A percentile compares a stretch with the other conserved stretches of the same genome.
Conservation (phyloP, 495 filamentous ascomycete species). For the Filosporella fistucella region DNA sequence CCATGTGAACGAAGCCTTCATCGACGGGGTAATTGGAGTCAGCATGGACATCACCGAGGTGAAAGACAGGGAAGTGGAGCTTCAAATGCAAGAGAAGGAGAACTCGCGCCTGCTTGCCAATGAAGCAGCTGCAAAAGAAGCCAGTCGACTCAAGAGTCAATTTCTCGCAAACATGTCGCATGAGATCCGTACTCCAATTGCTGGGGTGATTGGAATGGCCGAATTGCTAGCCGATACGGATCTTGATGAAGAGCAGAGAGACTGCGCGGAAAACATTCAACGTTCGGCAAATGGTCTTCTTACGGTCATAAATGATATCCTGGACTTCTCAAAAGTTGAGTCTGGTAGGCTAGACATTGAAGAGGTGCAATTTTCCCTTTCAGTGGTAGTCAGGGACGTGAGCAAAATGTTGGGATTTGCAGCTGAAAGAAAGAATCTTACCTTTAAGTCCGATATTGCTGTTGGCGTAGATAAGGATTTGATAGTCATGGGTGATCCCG, state of each 20-base stretch:
- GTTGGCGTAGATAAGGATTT: conserved; percentile 39
- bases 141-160: conserved; percentile 63
- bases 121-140: conserved; percentile 63
- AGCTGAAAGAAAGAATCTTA: conserved; percentile 53
- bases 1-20: conserved; percentile 34
- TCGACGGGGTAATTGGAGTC: conserved; percentile 64
- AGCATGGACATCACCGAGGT: conserved; percentile 67
- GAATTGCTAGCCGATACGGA: conserved; percentile 65
- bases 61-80: conserved; percentile 49
- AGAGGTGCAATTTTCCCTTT: conserved; percentile 74
- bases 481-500: conserved; percentile 68
- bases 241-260: conserved; percentile 62
- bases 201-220: conserved; percentile 70
- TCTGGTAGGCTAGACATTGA: conserved; percentile 70
- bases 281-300: conserved; percentile 77
- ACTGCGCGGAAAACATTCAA: conserved; percentile 74
- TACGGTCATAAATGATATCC: conserved; percentile 84
- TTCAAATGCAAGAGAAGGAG: conserved; percentile 54
- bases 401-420: conserved; percentile 58
- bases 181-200: conserved; percentile 72
- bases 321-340: conserved; percentile 86
- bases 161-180: conserved; percentile 82
- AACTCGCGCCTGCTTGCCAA: conserved; percentile 60
- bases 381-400: conserved; percentile 61
- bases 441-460: conserved; percentile 46